phyloP scores from a whole-genome alignment of 169 alveolate species.

The Plasmodium vinckei region DNA sequence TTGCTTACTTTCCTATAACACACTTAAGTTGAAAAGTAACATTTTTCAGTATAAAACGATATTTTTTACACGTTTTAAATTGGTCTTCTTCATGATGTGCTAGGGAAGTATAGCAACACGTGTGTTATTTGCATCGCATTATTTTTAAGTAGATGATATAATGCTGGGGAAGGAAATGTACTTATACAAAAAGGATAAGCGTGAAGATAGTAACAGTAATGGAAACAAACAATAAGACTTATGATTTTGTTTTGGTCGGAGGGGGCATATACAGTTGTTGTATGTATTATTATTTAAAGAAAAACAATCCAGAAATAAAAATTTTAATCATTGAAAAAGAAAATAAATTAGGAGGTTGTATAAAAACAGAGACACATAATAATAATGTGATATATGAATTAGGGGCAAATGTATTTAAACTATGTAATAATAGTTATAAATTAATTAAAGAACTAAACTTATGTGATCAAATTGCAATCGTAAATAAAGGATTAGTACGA shows the following conservation, averaged over 20 bases:
- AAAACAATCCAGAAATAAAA: background rate
- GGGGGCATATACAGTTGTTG: slow-evolving; percentile 55
- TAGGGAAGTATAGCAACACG: too few relatives aligned
- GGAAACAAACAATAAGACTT: background rate
- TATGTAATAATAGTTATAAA: slow-evolving; percentile 36
- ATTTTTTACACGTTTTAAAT: too few relatives aligned
- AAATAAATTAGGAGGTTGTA: slow-evolving; percentile 33
- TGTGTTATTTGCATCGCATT: too few relatives aligned
- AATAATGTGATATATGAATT: slow-evolving; percentile 14
- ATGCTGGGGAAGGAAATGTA: too few relatives aligned
- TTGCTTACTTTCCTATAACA: too few relatives aligned
- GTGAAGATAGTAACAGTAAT: too few relatives aligned
- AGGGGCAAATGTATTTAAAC: slow-evolving; percentile 56
- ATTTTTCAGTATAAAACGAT: too few relatives aligned
- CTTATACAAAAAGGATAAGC: too few relatives aligned
- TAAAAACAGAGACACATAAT: slow-evolving; percentile 24
- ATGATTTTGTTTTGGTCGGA: slow-evolving; percentile 43
- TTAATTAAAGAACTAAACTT: slow-evolving; percentile 15
- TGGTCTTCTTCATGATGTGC: too few relatives aligned
- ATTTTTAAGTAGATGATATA: too few relatives aligned
- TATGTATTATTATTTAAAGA: slow-evolving; percentile 28
- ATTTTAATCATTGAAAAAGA: slow-evolving; percentile 44
- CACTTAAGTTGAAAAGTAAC: too few relatives aligned
- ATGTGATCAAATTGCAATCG: slow-evolving; percentile 1
- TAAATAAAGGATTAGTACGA: slow-evolving; percentile 7